Conservation (phyloP, 768 basidiomycete species). For the Macrolepiota dolichaula region DNA sequence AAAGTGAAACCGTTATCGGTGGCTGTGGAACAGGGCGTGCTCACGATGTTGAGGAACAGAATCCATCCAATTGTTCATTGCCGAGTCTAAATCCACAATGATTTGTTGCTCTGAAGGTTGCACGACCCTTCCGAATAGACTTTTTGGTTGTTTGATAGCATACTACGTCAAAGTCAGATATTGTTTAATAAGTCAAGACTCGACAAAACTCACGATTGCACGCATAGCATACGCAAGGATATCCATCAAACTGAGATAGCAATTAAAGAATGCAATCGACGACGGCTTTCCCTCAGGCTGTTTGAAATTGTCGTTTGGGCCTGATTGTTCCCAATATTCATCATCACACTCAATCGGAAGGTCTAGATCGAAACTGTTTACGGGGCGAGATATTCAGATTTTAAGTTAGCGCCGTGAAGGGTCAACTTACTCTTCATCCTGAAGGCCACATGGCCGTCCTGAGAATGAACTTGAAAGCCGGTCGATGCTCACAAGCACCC, state of each 20-base stretch:
- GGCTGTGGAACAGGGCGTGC: conserved; percentile 9
- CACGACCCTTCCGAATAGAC: conserved; percentile 42
- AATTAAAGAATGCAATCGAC: conserved; percentile 52
- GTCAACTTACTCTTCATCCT: conserved; percentile 68
- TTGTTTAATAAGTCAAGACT: not conserved
- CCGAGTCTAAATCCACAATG: conserved; percentile 71
- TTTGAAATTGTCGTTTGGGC: conserved; percentile 33
- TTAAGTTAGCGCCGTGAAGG: not conserved
- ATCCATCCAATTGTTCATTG: conserved; percentile 77
- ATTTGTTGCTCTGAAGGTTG: conserved; percentile 57
- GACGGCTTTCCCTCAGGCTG: conserved; percentile 63
- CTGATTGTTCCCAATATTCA: conserved; percentile 63
- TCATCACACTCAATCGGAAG: conserved; percentile 61
- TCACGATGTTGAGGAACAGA: conserved; percentile 56
- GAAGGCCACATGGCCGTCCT: conserved; percentile 70
- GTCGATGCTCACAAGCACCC: conserved; percentile 51
- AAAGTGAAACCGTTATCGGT: not conserved
- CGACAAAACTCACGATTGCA: conserved; percentile 43
- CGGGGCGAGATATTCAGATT: not conserved
- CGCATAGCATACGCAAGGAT: conserved; percentile 60
- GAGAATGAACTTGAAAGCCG: conserved; percentile 42
- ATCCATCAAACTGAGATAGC: conserved; percentile 52
- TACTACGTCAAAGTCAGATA: conserved; percentile 41
- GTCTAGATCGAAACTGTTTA: conserved; percentile 65
- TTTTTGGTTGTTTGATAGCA: conserved; percentile 61